Percentiles rank a stretch among this genome's conserved stretches.
Evolutionary conservation across 1,284 basidiomycete species (phyloP).

Genomic region (Mycena sp.): DNA sequence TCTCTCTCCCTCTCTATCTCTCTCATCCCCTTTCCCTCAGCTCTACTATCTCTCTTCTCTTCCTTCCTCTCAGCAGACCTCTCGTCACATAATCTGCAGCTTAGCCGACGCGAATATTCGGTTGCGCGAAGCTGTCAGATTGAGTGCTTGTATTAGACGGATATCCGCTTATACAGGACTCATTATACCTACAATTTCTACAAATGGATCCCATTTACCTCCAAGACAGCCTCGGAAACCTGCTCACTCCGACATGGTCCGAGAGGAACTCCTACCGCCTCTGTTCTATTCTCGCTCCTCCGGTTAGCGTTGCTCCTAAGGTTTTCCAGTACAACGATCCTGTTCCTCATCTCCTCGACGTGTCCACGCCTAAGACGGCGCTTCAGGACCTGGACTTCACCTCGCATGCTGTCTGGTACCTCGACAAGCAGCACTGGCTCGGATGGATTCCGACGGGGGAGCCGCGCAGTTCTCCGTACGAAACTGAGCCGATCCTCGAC

Average conservation of each 20-base stretch:
- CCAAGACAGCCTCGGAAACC: too few relatives aligned
- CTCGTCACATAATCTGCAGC: too few relatives aligned
- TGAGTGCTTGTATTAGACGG: background rate
- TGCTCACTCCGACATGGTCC: background rate
- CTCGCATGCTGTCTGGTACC: background rate
- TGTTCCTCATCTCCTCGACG: background rate
- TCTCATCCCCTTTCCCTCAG: too few relatives aligned
- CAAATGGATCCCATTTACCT: background rate
- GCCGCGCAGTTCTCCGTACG: background rate
- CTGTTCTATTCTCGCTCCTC: background rate
- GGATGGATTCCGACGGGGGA: background rate
- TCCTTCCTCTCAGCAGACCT: too few relatives aligned
- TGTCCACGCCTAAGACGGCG: background rate
- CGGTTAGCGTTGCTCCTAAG: background rate
- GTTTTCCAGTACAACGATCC: background rate
- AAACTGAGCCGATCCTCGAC: too few relatives aligned
- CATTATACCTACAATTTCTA: too few relatives aligned
- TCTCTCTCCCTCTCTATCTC: too few relatives aligned
- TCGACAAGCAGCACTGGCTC: background rate
- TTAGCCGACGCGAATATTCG: too few relatives aligned
- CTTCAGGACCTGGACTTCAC: background rate
- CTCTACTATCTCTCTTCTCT: too few relatives aligned
- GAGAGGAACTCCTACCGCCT: background rate
- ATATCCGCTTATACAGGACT: slow-evolving; percentile 1
- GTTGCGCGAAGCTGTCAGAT: too few relatives aligned